Base-by-base conservation (phyloP, 2,329 filamentous ascomycete species). In the Dactylellina cionopaga region DNA sequence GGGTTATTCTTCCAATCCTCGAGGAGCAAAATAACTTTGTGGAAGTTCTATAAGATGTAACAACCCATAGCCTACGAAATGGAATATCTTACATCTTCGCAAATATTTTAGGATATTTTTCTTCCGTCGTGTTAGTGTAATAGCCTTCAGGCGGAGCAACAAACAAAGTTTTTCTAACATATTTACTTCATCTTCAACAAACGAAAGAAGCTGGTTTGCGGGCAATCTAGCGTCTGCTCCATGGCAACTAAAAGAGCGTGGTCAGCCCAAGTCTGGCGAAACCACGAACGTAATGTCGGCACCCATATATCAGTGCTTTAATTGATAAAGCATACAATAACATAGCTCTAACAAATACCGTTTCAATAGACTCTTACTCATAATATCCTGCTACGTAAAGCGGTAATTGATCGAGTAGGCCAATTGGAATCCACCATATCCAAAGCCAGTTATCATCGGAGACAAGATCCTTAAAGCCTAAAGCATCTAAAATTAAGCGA, bases 361-460 rank as follows among this genome's bases (percentile, higher is more conserved):
- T 79, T 2, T 78, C 60, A 0, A 19, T 37, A 6, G 73, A 76
- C 1, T 58, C 44, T 11, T 63, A 17, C 0, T 24, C 4, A 46
- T 81, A 78, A 29, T 75, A 59, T 6, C 81, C 81, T 0, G 80
- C 80, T 0, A 80, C 79, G 62, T 81, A 79, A 5, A 81, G 35
- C 11, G 80, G 80, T 15, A 81, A 77, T 2, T 59, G 66, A 49
- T 9, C 75, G 1, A 82, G 71, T 0, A 43, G 29, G 0, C 79
- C 80, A 0, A 78, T 80, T 5, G 77, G 76, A 74, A 82, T 77
- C 80, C 79, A 81, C 76, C 79, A 81, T 0, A 81, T 37, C 9
- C 69, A 79, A 3, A 77, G 65, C 56, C 37, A 63, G 13, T 17
- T 33, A 13, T 44, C 31, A 19, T 58, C 24, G 3, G 31, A 15